Conservation (phyloP, 257 asterid genomes). For the Solanum sejunctum region DNA sequence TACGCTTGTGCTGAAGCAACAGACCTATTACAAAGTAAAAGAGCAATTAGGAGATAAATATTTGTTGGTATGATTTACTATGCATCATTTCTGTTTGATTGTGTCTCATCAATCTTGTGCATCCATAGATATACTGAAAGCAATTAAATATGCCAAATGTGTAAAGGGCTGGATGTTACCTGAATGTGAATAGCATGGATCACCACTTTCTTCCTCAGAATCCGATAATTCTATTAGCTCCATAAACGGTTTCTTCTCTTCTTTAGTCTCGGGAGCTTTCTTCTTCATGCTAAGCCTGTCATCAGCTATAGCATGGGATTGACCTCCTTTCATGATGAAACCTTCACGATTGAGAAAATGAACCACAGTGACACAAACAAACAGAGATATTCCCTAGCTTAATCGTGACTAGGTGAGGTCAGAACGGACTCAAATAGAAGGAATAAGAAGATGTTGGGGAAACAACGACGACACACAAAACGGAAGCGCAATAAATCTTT, state of each 20-base stretch:
- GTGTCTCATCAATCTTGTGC: not conserved
- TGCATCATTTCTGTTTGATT: not conserved
- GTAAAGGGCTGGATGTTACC: not conserved
- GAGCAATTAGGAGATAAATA: too few species aligned
- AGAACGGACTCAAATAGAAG: not conserved
- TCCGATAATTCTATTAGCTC: not conserved
- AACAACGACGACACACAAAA: too few species aligned
- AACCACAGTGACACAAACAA: not conserved
- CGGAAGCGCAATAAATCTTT: too few species aligned
- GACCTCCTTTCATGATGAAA: conserved; percentile 52
- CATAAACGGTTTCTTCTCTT: not conserved
- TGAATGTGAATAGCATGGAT: not conserved
- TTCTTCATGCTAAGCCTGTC: conserved; percentile 51
- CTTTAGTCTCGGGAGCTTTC: conserved; percentile 29
- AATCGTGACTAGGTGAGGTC: not conserved
- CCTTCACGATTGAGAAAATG: conserved; percentile 6
- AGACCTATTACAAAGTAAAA: not conserved
- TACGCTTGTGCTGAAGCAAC: not conserved
- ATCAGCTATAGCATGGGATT: conserved; percentile 50
- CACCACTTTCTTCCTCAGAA: not conserved
- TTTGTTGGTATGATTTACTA: not conserved
- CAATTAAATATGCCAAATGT: not conserved
- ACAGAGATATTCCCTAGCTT: not conserved
- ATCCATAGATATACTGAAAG: not conserved
- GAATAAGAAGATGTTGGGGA: too few species aligned